Conservation (phyloP, 495 filamentous ascomycete genomes). For the Tuber brumale region DNA sequence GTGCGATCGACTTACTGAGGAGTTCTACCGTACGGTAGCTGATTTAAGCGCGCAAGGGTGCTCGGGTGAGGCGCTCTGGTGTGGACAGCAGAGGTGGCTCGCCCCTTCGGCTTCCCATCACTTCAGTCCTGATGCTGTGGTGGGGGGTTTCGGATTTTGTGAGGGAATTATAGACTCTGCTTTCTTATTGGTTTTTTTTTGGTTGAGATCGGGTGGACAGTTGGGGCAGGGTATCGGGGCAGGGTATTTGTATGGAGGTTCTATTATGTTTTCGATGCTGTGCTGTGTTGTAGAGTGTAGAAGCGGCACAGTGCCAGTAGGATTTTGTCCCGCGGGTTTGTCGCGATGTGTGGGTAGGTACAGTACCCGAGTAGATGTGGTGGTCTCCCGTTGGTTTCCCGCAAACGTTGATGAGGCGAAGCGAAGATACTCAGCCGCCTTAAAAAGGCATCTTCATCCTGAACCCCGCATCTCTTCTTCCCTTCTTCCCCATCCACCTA, state of each 20-base stretch:
- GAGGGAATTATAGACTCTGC: background rate
- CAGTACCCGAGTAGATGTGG: no score
- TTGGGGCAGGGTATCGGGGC: background rate
- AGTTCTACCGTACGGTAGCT: background rate
- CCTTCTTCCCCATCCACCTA: background rate
- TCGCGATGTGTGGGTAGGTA: background rate
- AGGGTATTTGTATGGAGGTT: background rate
- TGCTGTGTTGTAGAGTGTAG: no score
- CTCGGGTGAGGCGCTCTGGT: no score
- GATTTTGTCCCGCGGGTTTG: background rate
- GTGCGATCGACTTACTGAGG: background rate
- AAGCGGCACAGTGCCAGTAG: background rate
- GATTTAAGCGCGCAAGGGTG: background rate
- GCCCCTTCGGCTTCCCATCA: background rate
- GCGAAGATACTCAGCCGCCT: background rate
- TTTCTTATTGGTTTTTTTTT: constrained; percentile 2
- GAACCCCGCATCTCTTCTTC: background rate
- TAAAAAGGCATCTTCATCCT: background rate
- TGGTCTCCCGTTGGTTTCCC: background rate
- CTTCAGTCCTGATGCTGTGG: background rate
- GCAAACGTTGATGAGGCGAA: background rate
- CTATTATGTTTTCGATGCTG: background rate
- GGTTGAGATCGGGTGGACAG: background rate
- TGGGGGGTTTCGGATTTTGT: background rate
- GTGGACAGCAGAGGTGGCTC: background rate